phyloP scores from a whole-genome alignment of 345 rosid species.

The Populus davidiana region DNA sequence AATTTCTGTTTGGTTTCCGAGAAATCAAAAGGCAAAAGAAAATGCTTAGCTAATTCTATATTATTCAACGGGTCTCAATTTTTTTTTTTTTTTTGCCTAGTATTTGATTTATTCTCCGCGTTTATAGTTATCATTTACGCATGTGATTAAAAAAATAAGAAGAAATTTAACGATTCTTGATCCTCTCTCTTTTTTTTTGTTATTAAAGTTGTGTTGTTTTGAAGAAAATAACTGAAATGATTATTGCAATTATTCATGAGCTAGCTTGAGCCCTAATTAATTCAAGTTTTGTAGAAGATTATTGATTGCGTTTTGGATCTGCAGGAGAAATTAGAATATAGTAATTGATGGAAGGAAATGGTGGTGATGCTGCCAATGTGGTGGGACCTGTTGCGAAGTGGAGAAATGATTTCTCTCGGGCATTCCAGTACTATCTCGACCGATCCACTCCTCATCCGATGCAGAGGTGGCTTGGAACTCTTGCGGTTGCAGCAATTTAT shows the following conservation, averaged over 20 bases:
- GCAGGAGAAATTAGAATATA: conserved; percentile 8
- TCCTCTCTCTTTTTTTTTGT: not conserved
- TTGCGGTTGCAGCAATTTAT: conserved; percentile 47
- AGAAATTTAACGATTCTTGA: not conserved
- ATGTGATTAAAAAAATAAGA: not conserved
- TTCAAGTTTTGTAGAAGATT: not conserved
- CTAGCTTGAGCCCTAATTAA: not conserved
- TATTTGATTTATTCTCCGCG: not conserved
- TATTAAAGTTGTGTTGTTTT: not conserved
- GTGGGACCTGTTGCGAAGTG: conserved; percentile 45
- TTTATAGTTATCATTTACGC: not conserved
- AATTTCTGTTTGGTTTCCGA: not conserved
- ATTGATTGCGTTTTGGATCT: not conserved
- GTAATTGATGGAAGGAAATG: conserved; percentile 39
- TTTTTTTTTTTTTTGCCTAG: not conserved
- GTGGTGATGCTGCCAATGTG: conserved; percentile 29
- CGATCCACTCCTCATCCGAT: conserved; percentile 59
- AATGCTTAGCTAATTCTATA: not conserved
- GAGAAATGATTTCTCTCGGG: conserved; percentile 48
- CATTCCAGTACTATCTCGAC: conserved; percentile 70
- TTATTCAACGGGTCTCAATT: not conserved
- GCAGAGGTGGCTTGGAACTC: conserved; percentile 65
- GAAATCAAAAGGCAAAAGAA: not conserved
- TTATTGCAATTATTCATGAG: not conserved
- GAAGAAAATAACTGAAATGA: not conserved